Conservation (phyloP, 192 early-diverging fungal species). For the Coemansia sp. region DNA sequence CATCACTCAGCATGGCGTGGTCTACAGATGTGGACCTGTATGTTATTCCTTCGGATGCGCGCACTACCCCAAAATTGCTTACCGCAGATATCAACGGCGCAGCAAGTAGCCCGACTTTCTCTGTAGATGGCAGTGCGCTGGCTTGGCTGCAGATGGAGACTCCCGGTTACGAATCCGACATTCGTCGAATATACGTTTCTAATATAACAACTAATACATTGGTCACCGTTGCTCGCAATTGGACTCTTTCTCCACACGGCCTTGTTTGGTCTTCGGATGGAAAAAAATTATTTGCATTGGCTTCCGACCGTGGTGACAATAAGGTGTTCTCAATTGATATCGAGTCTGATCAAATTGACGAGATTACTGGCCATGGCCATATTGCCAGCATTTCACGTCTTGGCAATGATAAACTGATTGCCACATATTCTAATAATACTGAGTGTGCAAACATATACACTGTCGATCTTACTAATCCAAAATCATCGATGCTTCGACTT, state of each 20-base stretch:
- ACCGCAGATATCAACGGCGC: constrained; percentile 58
- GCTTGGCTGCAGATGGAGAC: constrained; percentile 79
- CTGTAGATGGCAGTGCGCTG: constrained; percentile 63
- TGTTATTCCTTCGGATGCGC: constrained; percentile 55
- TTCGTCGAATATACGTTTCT: constrained; percentile 64
- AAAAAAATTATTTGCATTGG: constrained; percentile 56
- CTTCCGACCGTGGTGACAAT: constrained; percentile 61
- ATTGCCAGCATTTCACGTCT: constrained; percentile 15
- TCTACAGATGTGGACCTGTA: constrained; percentile 72
- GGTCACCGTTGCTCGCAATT: constrained; percentile 48
- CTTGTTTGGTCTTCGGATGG: constrained; percentile 65
- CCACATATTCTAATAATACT: constrained; percentile 50
- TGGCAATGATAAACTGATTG: constrained; percentile 36
- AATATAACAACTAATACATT: constrained; percentile 16
- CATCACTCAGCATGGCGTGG: constrained; percentile 61
- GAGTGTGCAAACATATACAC: constrained; percentile 41
- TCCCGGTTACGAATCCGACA: constrained; percentile 76
- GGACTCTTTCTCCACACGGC: constrained; percentile 59
- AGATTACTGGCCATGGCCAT: constrained; percentile 35
- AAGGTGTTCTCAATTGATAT: constrained; percentile 48
- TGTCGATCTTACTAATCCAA: constrained; percentile 25
- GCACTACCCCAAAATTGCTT: constrained; percentile 42
- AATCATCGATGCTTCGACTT: constrained; percentile 28
- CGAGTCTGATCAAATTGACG: constrained; percentile 20
- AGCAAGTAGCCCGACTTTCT: constrained; percentile 63